Evolutionary conservation across 768 basidiomycete genomes (phyloP), one percentile per base, ranked within the genome.

Genomic region (Gymnopilus dilepis): DNA sequence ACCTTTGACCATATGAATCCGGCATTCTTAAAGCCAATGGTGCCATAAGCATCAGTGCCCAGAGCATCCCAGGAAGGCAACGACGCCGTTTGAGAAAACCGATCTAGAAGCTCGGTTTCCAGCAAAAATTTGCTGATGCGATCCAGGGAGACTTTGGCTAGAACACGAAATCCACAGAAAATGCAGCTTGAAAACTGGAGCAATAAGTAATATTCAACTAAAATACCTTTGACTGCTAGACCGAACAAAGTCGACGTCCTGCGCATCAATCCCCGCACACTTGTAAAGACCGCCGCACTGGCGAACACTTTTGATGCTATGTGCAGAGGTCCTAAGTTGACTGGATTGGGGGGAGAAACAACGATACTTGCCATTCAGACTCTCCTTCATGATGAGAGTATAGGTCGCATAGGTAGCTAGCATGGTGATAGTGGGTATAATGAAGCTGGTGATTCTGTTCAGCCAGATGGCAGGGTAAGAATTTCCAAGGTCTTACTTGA

Each of bases 201-300:
- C n/a, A n/a, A n/a, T n/a, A n/a, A n/a, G n/a, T n/a, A n/a, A n/a
- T n/a, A n/a, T 86, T 51, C 80, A 85, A 70, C 72, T n/a, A 24
- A 41, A 12, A 8, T 33, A 60, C 64, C 64, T 61, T 67, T 40
- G 11, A 68, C 57, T 4, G 43, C 22, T 8, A 43, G 57, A 2
- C 69, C 73, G 31, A 74, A 59, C 8, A 67, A 62, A 43, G 66
- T 69, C n/a, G 77, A 73, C 0, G 72, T 67, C 67, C 73, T 78
- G 71, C 75, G 72, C 37, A 87, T 68, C 60, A 85, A 83, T 11
- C 77, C 76, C 21, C 84, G 80, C 26, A 91, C 71, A 63, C 86
- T 77, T 48, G 86, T 83, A 67, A 91, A 91, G 24, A 90, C 85
- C 59, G 80, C 69, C 75, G 85, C 81, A 52, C 80, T 81, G 13